A percentile compares a stretch with the other conserved stretches of the same genome.
These are phyloP conservation scores for Carpinus viminea DNA, from an alignment of 306 rosid genomes.

Conservation along the genomic window DNA sequence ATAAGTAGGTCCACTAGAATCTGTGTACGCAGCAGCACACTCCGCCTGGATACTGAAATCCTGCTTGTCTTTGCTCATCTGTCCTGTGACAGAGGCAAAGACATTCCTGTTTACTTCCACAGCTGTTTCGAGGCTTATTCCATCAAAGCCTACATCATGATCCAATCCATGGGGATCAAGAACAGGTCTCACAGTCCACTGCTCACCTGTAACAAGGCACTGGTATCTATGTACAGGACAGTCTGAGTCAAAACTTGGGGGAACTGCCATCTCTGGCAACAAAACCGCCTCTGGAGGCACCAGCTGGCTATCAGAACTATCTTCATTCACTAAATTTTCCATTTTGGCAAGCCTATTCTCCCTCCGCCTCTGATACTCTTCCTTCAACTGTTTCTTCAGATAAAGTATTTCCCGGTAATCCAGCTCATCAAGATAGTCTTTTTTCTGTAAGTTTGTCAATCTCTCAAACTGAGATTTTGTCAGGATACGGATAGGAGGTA, in stretches of 20 bases:
- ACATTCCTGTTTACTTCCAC: conserved; percentile 53
- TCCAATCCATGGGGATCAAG: conserved; percentile 97
- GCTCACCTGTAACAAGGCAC: conserved; percentile 62
- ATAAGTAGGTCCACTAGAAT: conserved; percentile 59
- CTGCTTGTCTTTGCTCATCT: conserved; percentile 81
- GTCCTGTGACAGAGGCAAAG: conserved; percentile 63
- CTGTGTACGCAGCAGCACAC: conserved; percentile 72
- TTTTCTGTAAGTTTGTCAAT: conserved; percentile 67
- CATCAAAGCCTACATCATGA: conserved; percentile 92
- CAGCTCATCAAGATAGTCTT: conserved; percentile 84
- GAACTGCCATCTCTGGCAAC: conserved; percentile 86
- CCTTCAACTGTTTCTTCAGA: conserved; percentile 86
- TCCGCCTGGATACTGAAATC: conserved; percentile 79
- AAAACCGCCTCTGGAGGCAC: conserved; percentile 59
- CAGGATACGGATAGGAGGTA: conserved; percentile 78
- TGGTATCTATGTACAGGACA: conserved; percentile 76
- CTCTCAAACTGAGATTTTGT: conserved; percentile 76
- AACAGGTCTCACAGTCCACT: conserved; percentile 88
- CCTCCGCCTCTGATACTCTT: conserved; percentile 55
- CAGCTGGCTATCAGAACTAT: conserved; percentile 54
- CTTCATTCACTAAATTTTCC: conserved; percentile 31
- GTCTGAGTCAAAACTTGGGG: conserved; percentile 73
- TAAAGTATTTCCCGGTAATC: conserved; percentile 92
- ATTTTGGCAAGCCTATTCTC: conserved; percentile 48
- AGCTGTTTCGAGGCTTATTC: conserved; percentile 72